Evolutionary conservation across 2,329 filamentous ascomycete species (phyloP), one percentile per base, ranked within the genome.

Genomic region (Fusarium liriodendri): DNA sequence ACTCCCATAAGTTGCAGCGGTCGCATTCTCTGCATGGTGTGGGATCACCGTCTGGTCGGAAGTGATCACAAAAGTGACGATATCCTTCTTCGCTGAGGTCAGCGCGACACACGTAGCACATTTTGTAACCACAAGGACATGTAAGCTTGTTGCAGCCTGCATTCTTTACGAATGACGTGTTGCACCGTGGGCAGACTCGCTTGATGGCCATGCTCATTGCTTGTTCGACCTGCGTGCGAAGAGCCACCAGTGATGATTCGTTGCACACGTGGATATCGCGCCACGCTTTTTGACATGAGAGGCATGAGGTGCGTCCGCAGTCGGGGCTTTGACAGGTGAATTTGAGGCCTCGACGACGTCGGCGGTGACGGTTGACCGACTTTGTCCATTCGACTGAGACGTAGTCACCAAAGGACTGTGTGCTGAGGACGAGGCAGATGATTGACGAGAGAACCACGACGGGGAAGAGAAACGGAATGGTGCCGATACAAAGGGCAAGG

Each of bases 81-180:
- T 99, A 98, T 1, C 96, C 95, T 80, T 95, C 92, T 59, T 89
- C 85, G 65, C 87, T 85, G 55, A 93, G 90, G 78, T 94, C 92
- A 76, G 92, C 92, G 45, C 97, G 94, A 82, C 97, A 99, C 55
- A 98, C 91, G 80, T 99, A 99, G 82, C 97, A 99, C 96, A 98
- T 98, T 77, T 94, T 93, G 84, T 98, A 98, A 10, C 97, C 97
- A 83, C 97, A 99, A 18, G 95, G 92, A 80, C 97, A 98, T 7
- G 95, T 96, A 45, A 99, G 88, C 84, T 98, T 98, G 86, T 99
- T 99, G 88, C 97, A 99, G 78, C 97, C 97, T 29, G 92, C 92
- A 8, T 91, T 93, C 82, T 98, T 98, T 83, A 99, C 94, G 81
- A 98, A 98, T 18, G 92, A 94, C 11, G 95, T 94, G 76, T 94